Evolutionary conservation across 2,329 filamentous ascomycete species (phyloP).

Genomic region (Arthrobotrys conoides): DNA sequence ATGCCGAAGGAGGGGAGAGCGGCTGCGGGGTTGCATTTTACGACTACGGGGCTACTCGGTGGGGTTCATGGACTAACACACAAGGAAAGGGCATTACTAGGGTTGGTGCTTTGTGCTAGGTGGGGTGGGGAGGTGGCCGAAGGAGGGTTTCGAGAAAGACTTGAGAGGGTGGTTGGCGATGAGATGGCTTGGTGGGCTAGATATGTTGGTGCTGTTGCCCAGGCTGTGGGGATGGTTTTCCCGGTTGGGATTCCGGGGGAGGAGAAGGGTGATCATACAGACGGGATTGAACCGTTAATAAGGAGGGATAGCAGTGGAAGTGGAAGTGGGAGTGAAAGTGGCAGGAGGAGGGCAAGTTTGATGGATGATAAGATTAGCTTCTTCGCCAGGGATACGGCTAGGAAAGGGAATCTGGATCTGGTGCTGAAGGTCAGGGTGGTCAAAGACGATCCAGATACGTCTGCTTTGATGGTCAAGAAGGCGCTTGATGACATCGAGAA

Average conservation of each 20-base stretch:
- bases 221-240: constrained; percentile 74
- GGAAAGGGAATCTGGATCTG: constrained; percentile 67
- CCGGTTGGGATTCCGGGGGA: constrained; percentile 71
- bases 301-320: constrained; percentile 67
- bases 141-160: constrained; percentile 70
- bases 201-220: constrained; percentile 75
- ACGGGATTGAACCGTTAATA: constrained; percentile 11
- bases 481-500: constrained; percentile 70
- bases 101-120: constrained; percentile 78
- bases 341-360: constrained; percentile 68
- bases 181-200: constrained; percentile 76
- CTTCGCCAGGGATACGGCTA: constrained; percentile 47
- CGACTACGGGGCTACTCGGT: constrained; percentile 77
- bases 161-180: constrained; percentile 72
- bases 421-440: constrained; percentile 69
- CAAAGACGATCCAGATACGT: constrained; percentile 66
- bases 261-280: constrained; percentile 14
- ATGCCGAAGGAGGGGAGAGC: constrained; percentile 73
- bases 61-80: constrained; percentile 82
- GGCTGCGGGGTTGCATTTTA: constrained; percentile 79
- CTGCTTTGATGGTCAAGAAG: constrained; percentile 67
- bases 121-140: constrained; percentile 79
- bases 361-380: constrained; percentile 66
- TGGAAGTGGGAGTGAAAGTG: constrained; percentile 64
- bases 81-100: constrained; percentile 78